These are phyloP conservation scores for Colletotrichum sp. DNA, from an alignment of 2,329 filamentous ascomycete genomes.

Conservation along the genomic window DNA sequence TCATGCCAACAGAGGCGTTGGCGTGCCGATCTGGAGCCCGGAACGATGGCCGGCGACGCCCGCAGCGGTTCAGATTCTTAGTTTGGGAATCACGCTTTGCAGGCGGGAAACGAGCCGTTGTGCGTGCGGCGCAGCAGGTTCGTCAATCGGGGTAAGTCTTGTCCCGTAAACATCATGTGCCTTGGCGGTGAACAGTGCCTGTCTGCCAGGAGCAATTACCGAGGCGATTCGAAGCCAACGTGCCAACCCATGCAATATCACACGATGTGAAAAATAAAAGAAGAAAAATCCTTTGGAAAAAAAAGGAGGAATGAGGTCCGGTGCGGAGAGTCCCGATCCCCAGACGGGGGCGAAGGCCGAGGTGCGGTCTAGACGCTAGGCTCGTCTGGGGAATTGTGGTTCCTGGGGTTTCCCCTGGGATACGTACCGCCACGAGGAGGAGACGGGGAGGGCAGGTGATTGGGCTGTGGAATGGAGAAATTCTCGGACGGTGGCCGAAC, in stretches of 20 bases:
- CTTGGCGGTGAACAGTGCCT: not conserved
- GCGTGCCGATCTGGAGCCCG: not conserved
- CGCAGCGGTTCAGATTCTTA: not conserved
- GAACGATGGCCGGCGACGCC: not conserved
- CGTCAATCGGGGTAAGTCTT: not conserved
- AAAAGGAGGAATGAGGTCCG: not conserved
- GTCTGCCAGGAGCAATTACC: not conserved
- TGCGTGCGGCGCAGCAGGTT: not conserved
- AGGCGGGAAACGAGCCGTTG: not conserved
- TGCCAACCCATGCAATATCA: not conserved
- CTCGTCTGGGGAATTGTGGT: conserved; percentile 15
- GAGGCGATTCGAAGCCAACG: not conserved
- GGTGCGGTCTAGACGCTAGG: conserved; percentile 5
- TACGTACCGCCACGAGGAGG: not conserved
- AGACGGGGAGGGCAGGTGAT: not conserved
- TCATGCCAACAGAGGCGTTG: not conserved
- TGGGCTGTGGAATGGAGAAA: conserved; percentile 6
- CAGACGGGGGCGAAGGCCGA: conserved; percentile 19
- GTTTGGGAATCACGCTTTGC: not conserved
- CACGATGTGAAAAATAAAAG: not conserved
- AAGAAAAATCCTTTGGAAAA: not conserved
- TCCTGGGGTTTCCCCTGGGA: not conserved
- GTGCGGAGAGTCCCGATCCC: conserved; percentile 8
- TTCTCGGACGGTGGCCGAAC: conserved; percentile 14
- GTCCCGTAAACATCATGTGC: fast-evolving